Base-by-base conservation (phyloP, 768 basidiomycete genomes). In the Mycena alexandri region DNA sequence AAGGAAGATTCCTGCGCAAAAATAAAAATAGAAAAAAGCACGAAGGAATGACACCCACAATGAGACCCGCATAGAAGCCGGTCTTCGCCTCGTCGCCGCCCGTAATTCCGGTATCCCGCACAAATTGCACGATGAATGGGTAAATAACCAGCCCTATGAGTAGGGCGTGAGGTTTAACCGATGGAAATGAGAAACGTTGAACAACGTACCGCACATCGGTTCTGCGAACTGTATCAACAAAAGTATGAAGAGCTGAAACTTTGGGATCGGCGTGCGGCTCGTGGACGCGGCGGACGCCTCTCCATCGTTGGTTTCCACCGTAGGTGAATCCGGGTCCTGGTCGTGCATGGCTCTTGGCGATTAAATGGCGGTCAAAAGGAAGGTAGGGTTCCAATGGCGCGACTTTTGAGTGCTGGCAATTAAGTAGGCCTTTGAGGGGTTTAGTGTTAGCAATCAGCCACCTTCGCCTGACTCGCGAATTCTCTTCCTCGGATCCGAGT, bases 21-120 rank as follows among this genome's bases (percentile, higher is more conserved):
- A 52, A 36, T 6, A 12, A 36, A 36, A 36, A 36, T 36, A 36
- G 7, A 6, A 36, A 36, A 6, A 36, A 12, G 34, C 34, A 12
- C 34, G 34, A 36, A 14, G 38, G 38, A 14, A 14, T 4, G 9
- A 9, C 10, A 11, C 11, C 38, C 29, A 74, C 75, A 21, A 76
- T 64, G 9, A 76, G 51, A 12, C 75, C 75, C 21, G 74, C 73
- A 36, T 71, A 76, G 48, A 74, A 74, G 3, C 75, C 75, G 7
- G 67, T 72, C 33, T 65, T 68, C 1, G 67, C 34, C 24, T 75
- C 72, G 25, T 74, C 65, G 16, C 70, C 70, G 17, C 66, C 64
- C 0, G 73, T 73, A 11, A 76, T 65, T 6, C 73, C 74, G 22
- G 69, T 65, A 42, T 72, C 67, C 11, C 71, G 66, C 24, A 76